A percentile compares a stretch with the other conserved stretches of the same genome.
Conservation (phyloP, 345 rosid species). For the Syzygium grande region DNA sequence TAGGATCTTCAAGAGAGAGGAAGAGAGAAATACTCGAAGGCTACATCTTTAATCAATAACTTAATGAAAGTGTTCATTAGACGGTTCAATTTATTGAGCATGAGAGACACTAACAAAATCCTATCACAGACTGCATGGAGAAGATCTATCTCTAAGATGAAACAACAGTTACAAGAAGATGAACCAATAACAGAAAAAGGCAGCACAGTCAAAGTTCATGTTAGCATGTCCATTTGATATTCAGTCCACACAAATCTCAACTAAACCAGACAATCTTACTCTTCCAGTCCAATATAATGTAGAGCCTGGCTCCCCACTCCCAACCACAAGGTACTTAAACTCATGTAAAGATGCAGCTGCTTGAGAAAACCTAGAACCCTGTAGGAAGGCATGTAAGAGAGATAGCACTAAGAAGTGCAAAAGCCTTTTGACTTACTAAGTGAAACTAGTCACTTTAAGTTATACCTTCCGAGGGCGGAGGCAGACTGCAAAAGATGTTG, state of each 20-base stretch:
- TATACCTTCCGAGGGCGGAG: constrained; percentile 90
- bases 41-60: neutral
- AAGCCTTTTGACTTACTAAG: neutral
- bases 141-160: neutral
- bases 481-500: constrained; percentile 90
- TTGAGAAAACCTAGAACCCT: constrained; percentile 87
- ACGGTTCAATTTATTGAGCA: neutral
- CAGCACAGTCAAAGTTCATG: neutral
- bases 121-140: neutral
- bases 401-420: neutral
- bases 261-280: constrained; percentile 28
- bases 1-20: neutral
- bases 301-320: constrained; percentile 30
- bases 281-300: constrained; percentile 80
- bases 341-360: constrained; percentile 85
- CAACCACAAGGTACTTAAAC: constrained; percentile 56
- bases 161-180: neutral
- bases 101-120: neutral
- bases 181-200: neutral
- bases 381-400: constrained; percentile 12
- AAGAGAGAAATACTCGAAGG: neutral
- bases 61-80: neutral
- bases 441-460: neutral
- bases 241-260: neutral
- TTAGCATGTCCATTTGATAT: neutral